These are phyloP conservation scores for Amanita exitialis DNA, from an alignment of 768 basidiomycete species.

Conservation along the genomic window DNA sequence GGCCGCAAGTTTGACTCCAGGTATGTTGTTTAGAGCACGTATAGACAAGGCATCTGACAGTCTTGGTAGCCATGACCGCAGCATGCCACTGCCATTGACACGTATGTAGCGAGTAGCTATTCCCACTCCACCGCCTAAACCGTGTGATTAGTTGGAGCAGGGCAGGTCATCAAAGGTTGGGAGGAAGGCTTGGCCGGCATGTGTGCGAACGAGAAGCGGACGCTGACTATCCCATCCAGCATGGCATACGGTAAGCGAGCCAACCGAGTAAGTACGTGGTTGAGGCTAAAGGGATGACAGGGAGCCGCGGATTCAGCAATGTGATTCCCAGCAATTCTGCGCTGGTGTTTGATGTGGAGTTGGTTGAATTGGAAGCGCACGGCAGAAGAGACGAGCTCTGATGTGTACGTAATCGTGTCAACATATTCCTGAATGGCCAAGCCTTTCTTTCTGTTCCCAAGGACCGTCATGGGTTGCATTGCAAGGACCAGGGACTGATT, in stretches of 20 bases:
- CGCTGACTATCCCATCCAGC: constrained; percentile 71
- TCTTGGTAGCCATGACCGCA: constrained; percentile 53
- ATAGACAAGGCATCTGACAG: not conserved
- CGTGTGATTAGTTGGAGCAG: constrained; percentile 48
- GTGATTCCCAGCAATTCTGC: constrained; percentile 73
- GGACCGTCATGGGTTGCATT: not conserved
- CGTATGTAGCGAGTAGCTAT: constrained; percentile 35
- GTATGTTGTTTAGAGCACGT: constrained; percentile 22
- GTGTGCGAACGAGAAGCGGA: constrained; percentile 85
- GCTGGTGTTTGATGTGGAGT: constrained; percentile 81
- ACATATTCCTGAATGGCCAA: not conserved
- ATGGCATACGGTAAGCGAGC: constrained; percentile 71
- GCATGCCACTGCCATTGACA: constrained; percentile 64
- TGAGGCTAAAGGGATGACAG: constrained; percentile 23
- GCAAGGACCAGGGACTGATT: not conserved
- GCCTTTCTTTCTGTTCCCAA: not conserved
- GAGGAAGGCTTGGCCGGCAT: constrained; percentile 76
- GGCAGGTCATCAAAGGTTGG: constrained; percentile 83
- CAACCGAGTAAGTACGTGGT: not conserved
- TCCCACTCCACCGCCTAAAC: not conserved
- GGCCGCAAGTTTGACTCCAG: constrained; percentile 91
- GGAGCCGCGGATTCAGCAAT: constrained; percentile 62
- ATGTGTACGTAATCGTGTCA: constrained; percentile 5
- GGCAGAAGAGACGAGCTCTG: constrained; percentile 46
- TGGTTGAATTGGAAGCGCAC: constrained; percentile 49